phyloP scores from a whole-genome alignment of 1,284 basidiomycete species.

The Salmacisia buchloeana region DNA sequence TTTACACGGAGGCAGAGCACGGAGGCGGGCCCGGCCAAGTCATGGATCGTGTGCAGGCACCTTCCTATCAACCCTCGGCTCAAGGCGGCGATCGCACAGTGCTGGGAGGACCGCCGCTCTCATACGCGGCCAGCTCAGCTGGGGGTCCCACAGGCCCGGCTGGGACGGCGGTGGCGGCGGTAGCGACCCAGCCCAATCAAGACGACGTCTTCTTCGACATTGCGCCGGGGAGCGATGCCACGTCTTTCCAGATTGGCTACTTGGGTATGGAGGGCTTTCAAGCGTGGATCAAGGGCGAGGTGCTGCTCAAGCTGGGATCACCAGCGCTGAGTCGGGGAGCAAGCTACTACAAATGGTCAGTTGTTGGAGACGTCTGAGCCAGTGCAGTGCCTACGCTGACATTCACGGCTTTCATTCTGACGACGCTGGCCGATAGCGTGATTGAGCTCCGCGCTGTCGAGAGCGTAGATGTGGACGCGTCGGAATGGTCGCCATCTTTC shows the following conservation, averaged over 20 bases:
- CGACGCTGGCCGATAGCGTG: not conserved
- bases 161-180: not conserved
- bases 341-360: constrained; percentile 2
- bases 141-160: not conserved
- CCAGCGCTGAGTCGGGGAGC: not conserved
- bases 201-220: constrained; percentile 41
- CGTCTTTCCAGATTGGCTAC: constrained; percentile 48
- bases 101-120: not conserved
- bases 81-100: not conserved
- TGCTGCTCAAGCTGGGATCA: constrained; percentile 38
- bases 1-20: constrained; percentile 1
- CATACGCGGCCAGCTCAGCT: not conserved
- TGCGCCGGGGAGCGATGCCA: constrained; percentile 34
- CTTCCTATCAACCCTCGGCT: not conserved
- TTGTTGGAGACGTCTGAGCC: not conserved
- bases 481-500: not conserved
- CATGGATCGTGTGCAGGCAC: no score
- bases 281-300: constrained; percentile 45
- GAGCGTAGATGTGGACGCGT: not conserved
- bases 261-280: constrained; percentile 38
- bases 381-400: no score
- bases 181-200: not conserved
- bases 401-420: not conserved
- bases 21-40: not conserved
- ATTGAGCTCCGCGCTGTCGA: constrained; percentile 9